Evolutionary conservation across 768 basidiomycete species (phyloP), one percentile per base, ranked within the genome.

Genomic region (Grammothele lineata): DNA sequence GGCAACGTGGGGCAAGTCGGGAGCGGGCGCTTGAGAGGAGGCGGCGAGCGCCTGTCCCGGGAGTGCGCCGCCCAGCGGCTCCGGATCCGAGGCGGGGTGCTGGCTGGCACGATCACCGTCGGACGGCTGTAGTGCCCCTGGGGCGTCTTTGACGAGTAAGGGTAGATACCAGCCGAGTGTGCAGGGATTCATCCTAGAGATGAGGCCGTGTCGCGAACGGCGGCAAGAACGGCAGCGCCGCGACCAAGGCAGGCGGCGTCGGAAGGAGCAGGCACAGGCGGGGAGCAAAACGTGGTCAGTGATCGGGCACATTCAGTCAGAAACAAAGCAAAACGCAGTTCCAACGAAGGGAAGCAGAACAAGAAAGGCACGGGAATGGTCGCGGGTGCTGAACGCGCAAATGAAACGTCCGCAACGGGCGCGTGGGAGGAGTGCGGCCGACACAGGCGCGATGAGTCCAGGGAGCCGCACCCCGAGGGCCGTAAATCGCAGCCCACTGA

Each of bases 131-230:
- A 84, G 63, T 48, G 79, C 85, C 9, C 81, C 83, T 56, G 79
- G 79, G 43, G 78, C 70, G 57, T 83, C 81, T 55, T 77, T 73
- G 48, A 88, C 81, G 42, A 93, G 74, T 48, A 97, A 68, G 19
- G 96, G 92, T 26, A 96, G 75, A 66, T 99, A 98, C 87, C 92
- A 95, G 5, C 90, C 90, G 10, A 97, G 81, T 17, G 94, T 97
- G 56, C 88, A 92, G 44, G 96, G 94, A 62, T 99, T 99, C 92
- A 97, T 96, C 66, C 85, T 79, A 57, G 47, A 48, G 11, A 19
- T 3, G 33, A 26, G 27, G 25, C 18, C 36, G n/a, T n/a, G 36
- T n/a, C n/a, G n/a, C n/a, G n/a, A n/a, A n/a, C n/a, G n/a, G n/a
- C n/a, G n/a, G n/a, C n/a, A n/a, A n/a, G n/a, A n/a, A n/a, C n/a